Percentiles rank a stretch among this genome's conserved stretches.
Conservation (phyloP, 2,329 filamentous ascomycete species). For the Corinectria fuckeliana region DNA sequence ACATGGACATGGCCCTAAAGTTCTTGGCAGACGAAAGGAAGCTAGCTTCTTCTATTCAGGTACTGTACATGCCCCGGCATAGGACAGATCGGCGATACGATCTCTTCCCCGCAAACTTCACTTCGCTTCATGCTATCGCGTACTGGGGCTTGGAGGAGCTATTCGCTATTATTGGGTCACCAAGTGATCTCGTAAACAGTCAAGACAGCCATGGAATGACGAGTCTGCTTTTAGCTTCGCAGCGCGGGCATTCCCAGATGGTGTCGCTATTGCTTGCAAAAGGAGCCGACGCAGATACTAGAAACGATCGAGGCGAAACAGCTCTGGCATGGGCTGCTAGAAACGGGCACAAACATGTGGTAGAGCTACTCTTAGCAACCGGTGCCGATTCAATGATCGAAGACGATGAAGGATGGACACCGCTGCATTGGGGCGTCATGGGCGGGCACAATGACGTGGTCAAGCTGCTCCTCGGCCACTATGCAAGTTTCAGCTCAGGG, state of each 20-base stretch:
- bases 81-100: constrained; percentile 11
- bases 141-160: constrained; percentile 20
- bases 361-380: not conserved
- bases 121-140: constrained; percentile 13
- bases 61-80: constrained; percentile 13
- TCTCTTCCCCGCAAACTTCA: constrained; percentile 14
- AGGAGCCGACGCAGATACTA: constrained; percentile 1
- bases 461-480: constrained; percentile 4
- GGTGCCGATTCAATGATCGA: constrained; percentile 7
- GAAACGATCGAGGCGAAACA: constrained; percentile 13
- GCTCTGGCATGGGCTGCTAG: constrained; percentile 17
- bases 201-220: constrained; percentile 14
- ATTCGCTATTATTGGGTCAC: not conserved
- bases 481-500: not conserved
- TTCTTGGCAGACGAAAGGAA: not conserved
- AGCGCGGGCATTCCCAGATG: not conserved
- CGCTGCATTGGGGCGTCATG: constrained; percentile 24
- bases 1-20: not conserved
- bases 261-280: not conserved
- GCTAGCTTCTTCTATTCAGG: constrained; percentile 11
- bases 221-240: constrained; percentile 7
- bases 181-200: not conserved
- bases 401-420: constrained; percentile 22
- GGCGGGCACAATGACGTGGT: constrained; percentile 8
- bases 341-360: constrained; percentile 7